Conservation (phyloP, 2,329 filamentous ascomycete species). For the Trichoderma sp. region DNA sequence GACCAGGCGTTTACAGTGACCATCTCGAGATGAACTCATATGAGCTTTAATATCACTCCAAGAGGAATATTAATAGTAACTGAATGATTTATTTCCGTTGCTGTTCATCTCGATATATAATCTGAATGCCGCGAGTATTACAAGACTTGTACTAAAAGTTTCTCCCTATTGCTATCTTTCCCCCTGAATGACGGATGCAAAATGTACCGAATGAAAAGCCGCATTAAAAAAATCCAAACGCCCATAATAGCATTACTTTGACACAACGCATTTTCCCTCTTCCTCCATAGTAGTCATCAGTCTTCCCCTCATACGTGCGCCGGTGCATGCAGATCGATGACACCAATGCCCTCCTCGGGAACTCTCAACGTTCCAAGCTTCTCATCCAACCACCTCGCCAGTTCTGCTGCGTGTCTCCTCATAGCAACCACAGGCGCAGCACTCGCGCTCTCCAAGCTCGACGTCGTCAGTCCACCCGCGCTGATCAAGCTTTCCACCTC, state of each 20-base stretch:
- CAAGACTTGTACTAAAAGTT: constrained; percentile 5
- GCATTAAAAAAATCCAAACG: constrained; percentile 6
- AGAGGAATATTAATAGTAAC: neutral
- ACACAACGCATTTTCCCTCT: neutral
- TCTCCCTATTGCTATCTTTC: neutral
- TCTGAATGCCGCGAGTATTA: constrained; percentile 34
- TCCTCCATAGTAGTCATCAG: neutral
- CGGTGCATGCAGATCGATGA: constrained; percentile 12
- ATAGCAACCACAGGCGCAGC: constrained; percentile 55
- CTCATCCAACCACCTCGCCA: constrained; percentile 64
- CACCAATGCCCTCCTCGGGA: constrained; percentile 54
- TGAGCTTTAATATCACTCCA: neutral
- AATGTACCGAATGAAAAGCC: neutral
- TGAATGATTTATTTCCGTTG: constrained; percentile 28
- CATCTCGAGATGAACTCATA: neutral
- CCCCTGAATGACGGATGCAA: neutral
- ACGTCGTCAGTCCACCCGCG: constrained; percentile 50
- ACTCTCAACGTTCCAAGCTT: constrained; percentile 58
- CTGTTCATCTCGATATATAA: constrained; percentile 35
- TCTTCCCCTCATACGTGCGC: too few relatives aligned
- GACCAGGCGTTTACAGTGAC: neutral
- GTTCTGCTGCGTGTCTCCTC: constrained; percentile 61
- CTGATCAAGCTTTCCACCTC: constrained; percentile 55
- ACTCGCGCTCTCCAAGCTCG: constrained; percentile 45
- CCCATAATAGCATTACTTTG: neutral